Conservation (phyloP, 2,329 filamentous ascomycete genomes). For the Macrophomina pseudophaseolina region DNA sequence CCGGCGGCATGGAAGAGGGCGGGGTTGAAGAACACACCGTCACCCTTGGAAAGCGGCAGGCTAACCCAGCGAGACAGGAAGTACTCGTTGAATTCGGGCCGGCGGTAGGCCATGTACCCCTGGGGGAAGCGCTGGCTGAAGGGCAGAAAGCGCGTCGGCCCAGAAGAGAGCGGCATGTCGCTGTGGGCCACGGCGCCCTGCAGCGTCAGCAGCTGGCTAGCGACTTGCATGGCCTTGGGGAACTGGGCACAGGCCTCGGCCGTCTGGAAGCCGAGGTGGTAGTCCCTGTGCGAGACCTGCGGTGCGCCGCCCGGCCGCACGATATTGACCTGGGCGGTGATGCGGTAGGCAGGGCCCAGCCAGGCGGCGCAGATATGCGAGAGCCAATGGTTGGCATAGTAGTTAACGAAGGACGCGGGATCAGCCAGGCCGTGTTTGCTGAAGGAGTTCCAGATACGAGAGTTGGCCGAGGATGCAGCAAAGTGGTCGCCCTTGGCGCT, state of each 20-base stretch:
- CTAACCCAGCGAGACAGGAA: slow-evolving; percentile 61
- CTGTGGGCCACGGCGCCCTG: slow-evolving; percentile 68
- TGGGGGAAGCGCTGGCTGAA: slow-evolving; percentile 63
- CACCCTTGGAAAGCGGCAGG: slow-evolving; percentile 59
- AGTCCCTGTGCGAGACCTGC: slow-evolving; percentile 66
- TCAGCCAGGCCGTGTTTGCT: slow-evolving; percentile 63
- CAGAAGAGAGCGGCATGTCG: slow-evolving; percentile 63
- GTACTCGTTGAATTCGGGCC: slow-evolving; percentile 58
- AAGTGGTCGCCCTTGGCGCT: slow-evolving; percentile 64
- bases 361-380: slow-evolving; percentile 58
- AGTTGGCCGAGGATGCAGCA: slow-evolving; percentile 60
- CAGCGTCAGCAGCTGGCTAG: slow-evolving; percentile 64
- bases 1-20: slow-evolving; percentile 68
- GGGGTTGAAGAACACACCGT: slow-evolving; percentile 69
- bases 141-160: slow-evolving; percentile 65
- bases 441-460: slow-evolving; percentile 70
- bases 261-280: slow-evolving; percentile 68
- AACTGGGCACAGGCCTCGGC: slow-evolving; percentile 52
- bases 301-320: slow-evolving; percentile 64
- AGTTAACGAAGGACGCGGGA: slow-evolving; percentile 58
- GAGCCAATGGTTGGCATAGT: slow-evolving; percentile 67
- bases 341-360: slow-evolving; percentile 64
- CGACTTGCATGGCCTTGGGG: slow-evolving; percentile 59
- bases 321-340: slow-evolving; percentile 68
- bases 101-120: slow-evolving; percentile 64